Conservation (phyloP, 805 yeast species). For the Blastobotrys robertii region DNA sequence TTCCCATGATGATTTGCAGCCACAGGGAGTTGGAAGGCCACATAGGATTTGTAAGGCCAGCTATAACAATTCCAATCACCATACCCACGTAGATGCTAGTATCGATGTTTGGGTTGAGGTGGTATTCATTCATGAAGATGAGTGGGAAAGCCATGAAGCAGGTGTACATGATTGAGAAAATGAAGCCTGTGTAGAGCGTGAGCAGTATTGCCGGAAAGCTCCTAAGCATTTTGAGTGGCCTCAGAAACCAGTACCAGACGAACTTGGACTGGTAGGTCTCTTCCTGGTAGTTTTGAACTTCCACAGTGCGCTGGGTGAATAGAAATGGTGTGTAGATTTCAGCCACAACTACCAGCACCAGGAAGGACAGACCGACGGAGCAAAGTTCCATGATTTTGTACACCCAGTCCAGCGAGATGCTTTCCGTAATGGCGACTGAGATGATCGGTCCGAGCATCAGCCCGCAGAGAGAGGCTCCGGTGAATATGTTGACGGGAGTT, state of each 20-base stretch:
- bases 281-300: constrained; percentile 40
- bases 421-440: constrained; percentile 50
- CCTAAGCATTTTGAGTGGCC: constrained; percentile 30
- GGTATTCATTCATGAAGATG: constrained; percentile 40
- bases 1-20: constrained; percentile 44
- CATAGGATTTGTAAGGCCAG: constrained; percentile 29
- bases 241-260: constrained; percentile 15
- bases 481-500: constrained; percentile 67
- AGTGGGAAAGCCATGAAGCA: constrained; percentile 53
- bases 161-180: constrained; percentile 48
- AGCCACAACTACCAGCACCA: constrained; percentile 39
- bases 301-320: constrained; percentile 51
- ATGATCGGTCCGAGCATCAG: constrained; percentile 63
- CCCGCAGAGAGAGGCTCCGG: constrained; percentile 71
- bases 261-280: constrained; percentile 18
- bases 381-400: constrained; percentile 53
- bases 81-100: constrained; percentile 55
- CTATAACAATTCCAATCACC: constrained; percentile 57
- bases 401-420: constrained; percentile 61
- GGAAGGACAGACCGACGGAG: constrained; percentile 43
- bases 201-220: constrained; percentile 48
- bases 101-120: constrained; percentile 38
- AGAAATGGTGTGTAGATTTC: constrained; percentile 82
- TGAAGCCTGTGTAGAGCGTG: constrained; percentile 47
- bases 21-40: constrained; percentile 25